A percentile compares a stretch with the other conserved stretches of the same genome.
Evolutionary conservation across 306 rosid species (phyloP).

Genomic region (Medicago arabica): DNA sequence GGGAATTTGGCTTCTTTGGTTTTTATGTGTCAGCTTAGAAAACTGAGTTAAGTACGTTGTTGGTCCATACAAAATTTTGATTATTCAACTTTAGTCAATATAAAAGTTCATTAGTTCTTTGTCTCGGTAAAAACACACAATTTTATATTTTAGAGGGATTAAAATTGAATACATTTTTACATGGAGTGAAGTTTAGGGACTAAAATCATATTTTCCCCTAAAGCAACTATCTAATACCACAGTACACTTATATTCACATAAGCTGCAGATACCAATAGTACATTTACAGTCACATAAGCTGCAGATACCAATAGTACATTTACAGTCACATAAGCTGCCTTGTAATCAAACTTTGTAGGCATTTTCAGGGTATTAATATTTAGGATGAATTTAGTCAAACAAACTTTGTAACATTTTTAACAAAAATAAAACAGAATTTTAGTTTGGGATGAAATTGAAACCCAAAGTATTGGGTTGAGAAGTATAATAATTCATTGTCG

Average conservation of each 20-base stretch:
- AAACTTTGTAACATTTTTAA: neutral
- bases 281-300: neutral
- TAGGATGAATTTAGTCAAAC: conserved; percentile 11
- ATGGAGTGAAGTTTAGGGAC: neutral
- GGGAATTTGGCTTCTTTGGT: neutral
- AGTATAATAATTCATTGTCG: conserved; percentile 15
- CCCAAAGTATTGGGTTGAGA: neutral
- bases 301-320: neutral
- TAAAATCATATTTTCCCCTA: neutral
- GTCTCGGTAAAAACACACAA: neutral
- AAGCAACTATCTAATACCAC: neutral
- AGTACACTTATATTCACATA: neutral
- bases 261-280: neutral
- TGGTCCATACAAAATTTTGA: neutral
- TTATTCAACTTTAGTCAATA: neutral
- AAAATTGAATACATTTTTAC: neutral
- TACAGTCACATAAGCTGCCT: neutral
- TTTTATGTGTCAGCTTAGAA: neutral
- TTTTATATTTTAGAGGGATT: neutral
- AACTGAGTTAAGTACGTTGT: neutral
- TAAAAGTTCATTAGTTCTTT: neutral
- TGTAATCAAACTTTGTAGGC: neutral
- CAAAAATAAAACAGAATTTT: neutral
- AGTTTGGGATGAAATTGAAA: conserved; percentile 16
- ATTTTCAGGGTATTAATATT: neutral